Base-by-base conservation (phyloP, 2,329 filamentous ascomycete species). In the Ceratocystiopsis brevicomis region DNA sequence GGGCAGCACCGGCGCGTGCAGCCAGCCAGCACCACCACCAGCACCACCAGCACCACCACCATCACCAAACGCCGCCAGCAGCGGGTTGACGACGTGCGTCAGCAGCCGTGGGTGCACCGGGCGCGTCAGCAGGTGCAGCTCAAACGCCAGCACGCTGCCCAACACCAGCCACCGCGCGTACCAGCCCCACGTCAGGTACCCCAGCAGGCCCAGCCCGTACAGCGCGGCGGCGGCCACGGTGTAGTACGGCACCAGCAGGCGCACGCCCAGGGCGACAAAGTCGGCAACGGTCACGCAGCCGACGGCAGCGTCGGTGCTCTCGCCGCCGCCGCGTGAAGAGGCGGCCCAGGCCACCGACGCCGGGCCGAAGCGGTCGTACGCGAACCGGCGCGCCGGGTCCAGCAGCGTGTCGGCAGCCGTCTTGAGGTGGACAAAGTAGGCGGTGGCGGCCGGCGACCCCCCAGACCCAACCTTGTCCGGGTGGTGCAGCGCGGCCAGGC, bases 341-440 rank as follows among this genome's bases (percentile, higher is more conserved):
- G 21, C 16, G 49, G 70, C 64, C 78, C 79, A 88, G 10, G 58
- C 57, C 13, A 79, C 59, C 17, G 87, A 68, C 25, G 75, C 73
- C 1, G 83, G 78, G 0, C 87, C 87, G 57, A 94, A 86, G 40
- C 85, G 76, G 56, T 94, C 85, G 61, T 95, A 95, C 9, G 84
- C 86, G 57, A 90, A 93, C 44, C 85, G 71, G 54, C 73, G 77
- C 1, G 75, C 76, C 3, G 81, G 74, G 54, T 90, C 76, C n/a
- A 75, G 63, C 15, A 95, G 72, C 0, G 79, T 83, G 53, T 96
- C 90, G 54, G 84, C 75, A 6, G 85, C 86, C 39, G 77, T 66
- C 64, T 87, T 88, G 53, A 96, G 69, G 53, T 81, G 76, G 39
- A 95, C 76, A 60, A 93, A 96, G 60, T 78, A 70, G 37, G 51